A percentile compares a stretch with the other conserved stretches of the same genome.
These are phyloP conservation scores for Flaveria floridana DNA, from an alignment of 140 eudicot species.

Conservation along the genomic window DNA sequence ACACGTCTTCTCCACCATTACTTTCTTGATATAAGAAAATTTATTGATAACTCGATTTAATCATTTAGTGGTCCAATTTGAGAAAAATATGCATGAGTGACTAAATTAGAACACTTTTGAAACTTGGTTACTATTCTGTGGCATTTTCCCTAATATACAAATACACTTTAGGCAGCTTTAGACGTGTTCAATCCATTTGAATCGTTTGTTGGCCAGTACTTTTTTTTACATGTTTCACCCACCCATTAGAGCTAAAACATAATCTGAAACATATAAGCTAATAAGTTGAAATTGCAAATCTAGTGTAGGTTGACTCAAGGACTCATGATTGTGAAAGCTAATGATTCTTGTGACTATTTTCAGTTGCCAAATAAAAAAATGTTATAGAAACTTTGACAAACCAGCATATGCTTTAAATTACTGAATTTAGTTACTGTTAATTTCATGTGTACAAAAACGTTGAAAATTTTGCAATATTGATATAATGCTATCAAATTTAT, in stretches of 20 bases:
- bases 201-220: neutral
- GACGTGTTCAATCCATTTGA: neutral
- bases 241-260: too few species aligned
- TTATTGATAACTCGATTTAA: too few species aligned
- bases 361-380: neutral
- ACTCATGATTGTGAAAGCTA: neutral
- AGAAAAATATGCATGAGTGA: too few species aligned
- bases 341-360: neutral
- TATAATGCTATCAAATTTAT: constrained; percentile 14
- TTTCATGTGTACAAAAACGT: neutral
- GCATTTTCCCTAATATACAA: too few species aligned
- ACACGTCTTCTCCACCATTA: too few species aligned
- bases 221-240: neutral
- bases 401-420: neutral
- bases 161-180: constrained; percentile 2
- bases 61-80: too few species aligned
- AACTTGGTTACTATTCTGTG: too few species aligned
- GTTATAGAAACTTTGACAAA: neutral
- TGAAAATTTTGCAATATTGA: neutral
- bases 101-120: too few species aligned
- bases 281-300: neutral
- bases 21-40: too few species aligned
- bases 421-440: neutral
- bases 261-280: neutral
- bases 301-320: neutral